Conservation (phyloP, 2,329 filamentous ascomycete genomes). For the Calonectria fujianensis region DNA sequence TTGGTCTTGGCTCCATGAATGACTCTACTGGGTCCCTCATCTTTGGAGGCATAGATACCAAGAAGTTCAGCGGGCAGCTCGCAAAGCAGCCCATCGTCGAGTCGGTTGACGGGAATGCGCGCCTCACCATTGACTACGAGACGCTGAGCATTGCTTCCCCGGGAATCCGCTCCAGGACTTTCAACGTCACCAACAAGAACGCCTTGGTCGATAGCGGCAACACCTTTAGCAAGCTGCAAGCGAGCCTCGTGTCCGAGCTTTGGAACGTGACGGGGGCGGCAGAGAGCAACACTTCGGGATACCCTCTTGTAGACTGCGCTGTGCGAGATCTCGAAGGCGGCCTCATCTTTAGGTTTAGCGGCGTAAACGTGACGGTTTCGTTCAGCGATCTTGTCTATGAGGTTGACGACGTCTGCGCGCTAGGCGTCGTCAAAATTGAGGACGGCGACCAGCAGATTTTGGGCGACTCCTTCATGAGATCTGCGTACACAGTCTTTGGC, state of each 20-base stretch:
- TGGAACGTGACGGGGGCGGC: conserved; percentile 57
- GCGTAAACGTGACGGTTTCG: conserved; percentile 12
- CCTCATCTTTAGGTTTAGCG: conserved; percentile 17
- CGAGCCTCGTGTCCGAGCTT: conserved; percentile 61
- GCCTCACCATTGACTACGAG: conserved; percentile 61
- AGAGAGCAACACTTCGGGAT: conserved; percentile 64
- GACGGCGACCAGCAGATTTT: conserved; percentile 57
- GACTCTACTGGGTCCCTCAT: conserved; percentile 55
- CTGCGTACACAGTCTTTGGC: conserved; percentile 62
- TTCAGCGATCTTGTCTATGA: conserved; percentile 31
- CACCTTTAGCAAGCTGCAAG: conserved; percentile 75
- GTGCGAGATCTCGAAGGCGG: conserved; percentile 3
- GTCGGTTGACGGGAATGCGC: conserved; percentile 48
- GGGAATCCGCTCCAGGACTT: conserved; percentile 57
- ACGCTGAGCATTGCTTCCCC: conserved; percentile 55
- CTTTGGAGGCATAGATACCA: conserved; percentile 73
- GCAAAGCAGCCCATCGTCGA: conserved; percentile 70
- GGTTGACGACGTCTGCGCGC: neutral
- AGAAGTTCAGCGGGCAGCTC: conserved; percentile 70
- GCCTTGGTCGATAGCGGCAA: conserved; percentile 78
- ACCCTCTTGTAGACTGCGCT: conserved; percentile 46
- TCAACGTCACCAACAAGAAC: conserved; percentile 63
- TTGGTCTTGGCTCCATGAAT: conserved; percentile 47
- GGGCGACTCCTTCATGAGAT: conserved; percentile 63
- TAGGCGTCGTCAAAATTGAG: conserved; percentile 3